A percentile compares a stretch with the other conserved stretches of the same genome.
phyloP scores from a whole-genome alignment of 331 rosid species.

The Arachis monticola region DNA sequence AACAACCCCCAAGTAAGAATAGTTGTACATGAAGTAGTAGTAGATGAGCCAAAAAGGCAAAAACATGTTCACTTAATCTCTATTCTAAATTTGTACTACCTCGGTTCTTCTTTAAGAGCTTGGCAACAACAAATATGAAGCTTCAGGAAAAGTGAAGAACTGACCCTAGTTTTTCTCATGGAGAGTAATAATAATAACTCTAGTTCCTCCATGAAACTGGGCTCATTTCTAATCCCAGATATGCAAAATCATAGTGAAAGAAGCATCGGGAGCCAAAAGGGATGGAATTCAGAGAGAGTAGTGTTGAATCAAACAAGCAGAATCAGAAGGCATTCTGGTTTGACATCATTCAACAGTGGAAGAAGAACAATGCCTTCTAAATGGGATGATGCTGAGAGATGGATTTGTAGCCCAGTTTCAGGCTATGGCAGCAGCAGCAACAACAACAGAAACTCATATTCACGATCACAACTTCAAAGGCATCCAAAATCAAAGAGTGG shows the following conservation, averaged over 20 bases:
- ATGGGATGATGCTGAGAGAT: slow-evolving; percentile 98
- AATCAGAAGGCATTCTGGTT: slow-evolving; percentile 42
- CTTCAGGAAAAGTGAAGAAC: background rate
- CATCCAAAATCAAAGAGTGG: slow-evolving; percentile 87
- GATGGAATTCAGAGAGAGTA: slow-evolving; percentile 82
- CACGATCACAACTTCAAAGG: slow-evolving; percentile 57
- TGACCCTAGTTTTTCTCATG: slow-evolving; percentile 41
- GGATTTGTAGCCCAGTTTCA: slow-evolving; percentile 87
- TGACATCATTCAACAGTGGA: slow-evolving; percentile 72
- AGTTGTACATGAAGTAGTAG: background rate
- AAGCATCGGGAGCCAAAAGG: slow-evolving; percentile 58
- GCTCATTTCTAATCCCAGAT: slow-evolving; percentile 60
- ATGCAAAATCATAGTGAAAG: slow-evolving; percentile 52
- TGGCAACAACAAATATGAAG: background rate
- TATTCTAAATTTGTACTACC: slow-evolving; percentile 2
- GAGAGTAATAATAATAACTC: slow-evolving; percentile 63
- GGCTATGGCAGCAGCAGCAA: slow-evolving; percentile 43
- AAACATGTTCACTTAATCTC: background rate
- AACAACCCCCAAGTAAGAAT: background rate
- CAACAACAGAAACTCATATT: slow-evolving; percentile 36
- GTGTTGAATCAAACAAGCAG: slow-evolving; percentile 46
- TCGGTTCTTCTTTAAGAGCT: slow-evolving; percentile 7
- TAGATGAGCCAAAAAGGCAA: background rate
- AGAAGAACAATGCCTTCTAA: slow-evolving; percentile 83
- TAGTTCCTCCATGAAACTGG: slow-evolving; percentile 55